Base-by-base conservation (phyloP, 2,329 filamentous ascomycete species). In the Colletotrichum acutatum region DNA sequence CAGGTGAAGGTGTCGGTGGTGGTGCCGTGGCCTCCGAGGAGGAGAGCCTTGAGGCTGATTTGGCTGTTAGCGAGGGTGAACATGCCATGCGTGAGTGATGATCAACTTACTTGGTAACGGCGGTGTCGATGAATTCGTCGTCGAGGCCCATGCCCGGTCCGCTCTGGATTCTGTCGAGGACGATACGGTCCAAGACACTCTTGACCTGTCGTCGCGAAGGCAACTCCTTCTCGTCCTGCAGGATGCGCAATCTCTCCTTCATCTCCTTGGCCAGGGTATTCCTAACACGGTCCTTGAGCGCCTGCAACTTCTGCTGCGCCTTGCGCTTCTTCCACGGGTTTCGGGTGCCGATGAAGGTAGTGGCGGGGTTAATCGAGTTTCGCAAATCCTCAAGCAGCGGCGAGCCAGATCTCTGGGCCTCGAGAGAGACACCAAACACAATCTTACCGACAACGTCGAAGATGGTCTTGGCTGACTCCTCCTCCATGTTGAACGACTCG, bases 1-100 rank as follows among this genome's bases (percentile, higher is more conserved):
- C 66, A 71, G 57, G 65, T 79, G 56, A 74, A 74, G 26, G 72
- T 74, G 26, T 74, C 78, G 7, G 67, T 76, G 2, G 76, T 79
- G 19, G 79, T 79, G 8, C 78, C 78, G 54, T 76, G 75, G 11
- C 76, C 78, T n/a, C 76, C 79, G 57, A 79, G 68, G 5, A 80
- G 69, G 3, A 79, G 69, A 1, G 74, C 77, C 53, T 79, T 79
- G 53, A 78, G 66, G 19, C 77, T 78, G 53, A 2, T 9, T n/a
- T 42, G 49, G 59, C 74, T 4, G 22, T 74, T 24, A 68, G 63
- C 46, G 16, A 11, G 6, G 2, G 11, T 34, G 1, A 12, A 3
- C 6, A 5, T 19, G 12, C 4, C 5, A 8, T 1, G 28, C 11
- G 2, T 7, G 9, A 9, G 2, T 1, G 1, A 12, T 28, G 4